A percentile compares a stretch with the other conserved stretches of the same genome.
These are phyloP conservation scores for Clausena lansium DNA, from an alignment of 345 rosid genomes.

Conservation along the genomic window DNA sequence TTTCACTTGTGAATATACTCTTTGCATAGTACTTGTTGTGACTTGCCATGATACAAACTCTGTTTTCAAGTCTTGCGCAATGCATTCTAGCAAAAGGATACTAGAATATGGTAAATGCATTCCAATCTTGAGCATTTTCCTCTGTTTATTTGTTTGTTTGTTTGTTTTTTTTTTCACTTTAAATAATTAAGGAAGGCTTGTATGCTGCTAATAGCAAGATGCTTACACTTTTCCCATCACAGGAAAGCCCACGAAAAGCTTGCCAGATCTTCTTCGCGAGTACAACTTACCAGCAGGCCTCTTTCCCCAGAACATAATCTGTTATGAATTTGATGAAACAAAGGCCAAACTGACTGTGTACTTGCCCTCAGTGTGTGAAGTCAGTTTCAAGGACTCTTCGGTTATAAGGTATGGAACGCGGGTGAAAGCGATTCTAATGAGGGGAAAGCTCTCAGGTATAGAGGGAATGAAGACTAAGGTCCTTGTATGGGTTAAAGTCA, in stretches of 20 bases:
- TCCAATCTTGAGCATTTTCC: background rate
- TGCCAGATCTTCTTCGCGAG: constrained; percentile 88
- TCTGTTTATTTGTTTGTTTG: background rate
- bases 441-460: constrained; percentile 73
- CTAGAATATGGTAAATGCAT: background rate
- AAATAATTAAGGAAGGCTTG: background rate
- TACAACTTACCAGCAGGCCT: constrained; percentile 88
- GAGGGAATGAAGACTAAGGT: constrained; percentile 99
- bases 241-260: constrained; percentile 78
- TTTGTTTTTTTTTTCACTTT: background rate
- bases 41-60: background rate
- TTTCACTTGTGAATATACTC: background rate
- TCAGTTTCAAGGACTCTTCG: constrained; percentile 82
- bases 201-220: background rate
- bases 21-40: background rate
- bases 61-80: background rate
- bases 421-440: constrained; percentile 66
- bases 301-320: constrained; percentile 80
- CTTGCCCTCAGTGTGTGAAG: constrained; percentile 75
- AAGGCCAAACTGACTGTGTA: constrained; percentile 80
- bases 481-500: constrained; percentile 89
- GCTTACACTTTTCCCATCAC: constrained; percentile 10
- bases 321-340: constrained; percentile 85
- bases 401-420: constrained; percentile 78
- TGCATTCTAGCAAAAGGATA: background rate